Percentiles rank a stretch among this genome's conserved stretches.
Evolutionary conservation across 192 early-diverging fungal species (phyloP).

Genomic region (Coemansia sp.): DNA sequence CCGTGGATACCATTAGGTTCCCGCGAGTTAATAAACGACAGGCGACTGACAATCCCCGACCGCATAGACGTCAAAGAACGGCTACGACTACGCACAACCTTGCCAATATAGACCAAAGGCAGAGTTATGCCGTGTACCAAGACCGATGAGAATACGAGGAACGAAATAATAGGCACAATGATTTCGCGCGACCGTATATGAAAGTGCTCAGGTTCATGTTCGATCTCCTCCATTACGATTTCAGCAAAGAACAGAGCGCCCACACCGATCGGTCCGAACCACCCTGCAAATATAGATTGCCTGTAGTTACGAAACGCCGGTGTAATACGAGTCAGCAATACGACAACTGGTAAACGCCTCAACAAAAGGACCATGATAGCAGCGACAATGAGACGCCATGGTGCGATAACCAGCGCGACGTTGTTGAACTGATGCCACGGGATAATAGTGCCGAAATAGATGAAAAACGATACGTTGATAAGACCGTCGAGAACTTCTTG

Average conservation of each 20-base stretch:
- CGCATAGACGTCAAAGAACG: constrained; percentile 52
- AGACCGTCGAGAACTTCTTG: constrained; percentile 94
- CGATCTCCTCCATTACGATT: constrained; percentile 53
- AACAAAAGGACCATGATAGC: constrained; percentile 74
- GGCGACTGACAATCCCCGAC: constrained; percentile 42
- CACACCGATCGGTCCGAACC: constrained; percentile 92
- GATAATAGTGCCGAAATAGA: constrained; percentile 84
- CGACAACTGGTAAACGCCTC: constrained; percentile 74
- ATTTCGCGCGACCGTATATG: constrained; percentile 43
- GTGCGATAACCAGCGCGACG: constrained; percentile 57
- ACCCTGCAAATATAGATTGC: constrained; percentile 84
- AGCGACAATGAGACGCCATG: constrained; percentile 75
- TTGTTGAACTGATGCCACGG: constrained; percentile 78
- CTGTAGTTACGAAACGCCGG: constrained; percentile 74
- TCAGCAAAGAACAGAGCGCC: constrained; percentile 67
- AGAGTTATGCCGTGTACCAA: constrained; percentile 86
- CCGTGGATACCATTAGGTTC: constrained; percentile 38
- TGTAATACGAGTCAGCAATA: constrained; percentile 67
- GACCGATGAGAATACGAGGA: constrained; percentile 85
- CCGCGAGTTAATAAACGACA: constrained; percentile 53
- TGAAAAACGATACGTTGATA: constrained; percentile 87
- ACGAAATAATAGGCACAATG: constrained; percentile 67
- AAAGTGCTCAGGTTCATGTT: constrained; percentile 44
- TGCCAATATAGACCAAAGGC: constrained; percentile 73
- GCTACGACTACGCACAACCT: constrained; percentile 55